Evolutionary conservation across 192 early-diverging fungal genomes (phyloP).

Genomic region (Gigaspora rosea): DNA sequence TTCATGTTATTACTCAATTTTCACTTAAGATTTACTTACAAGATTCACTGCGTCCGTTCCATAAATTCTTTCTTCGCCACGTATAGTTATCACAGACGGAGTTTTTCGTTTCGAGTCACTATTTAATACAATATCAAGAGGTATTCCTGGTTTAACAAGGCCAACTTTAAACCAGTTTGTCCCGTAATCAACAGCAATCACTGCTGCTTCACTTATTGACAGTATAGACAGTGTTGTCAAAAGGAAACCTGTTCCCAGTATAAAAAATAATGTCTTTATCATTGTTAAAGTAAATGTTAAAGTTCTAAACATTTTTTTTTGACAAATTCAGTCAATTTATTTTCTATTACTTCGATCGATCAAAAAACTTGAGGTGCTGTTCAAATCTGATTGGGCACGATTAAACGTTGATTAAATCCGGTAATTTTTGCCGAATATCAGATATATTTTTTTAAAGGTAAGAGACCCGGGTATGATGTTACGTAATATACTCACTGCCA

Average conservation of each 20-base stretch:
- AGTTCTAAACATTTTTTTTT: not conserved
- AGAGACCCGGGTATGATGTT: too few species aligned
- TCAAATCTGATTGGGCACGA: not conserved
- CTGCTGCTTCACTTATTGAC: constrained; percentile 55
- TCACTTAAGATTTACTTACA: constrained; percentile 41
- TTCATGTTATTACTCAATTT: not conserved
- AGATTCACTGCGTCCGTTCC: constrained; percentile 83
- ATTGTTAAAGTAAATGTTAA: too few species aligned
- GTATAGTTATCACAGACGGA: constrained; percentile 75
- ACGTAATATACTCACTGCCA: too few species aligned
- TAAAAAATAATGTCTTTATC: not conserved
- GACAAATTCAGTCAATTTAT: not conserved
- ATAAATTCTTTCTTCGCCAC: constrained; percentile 81
- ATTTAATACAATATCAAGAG: constrained; percentile 94
- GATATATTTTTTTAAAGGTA: not conserved
- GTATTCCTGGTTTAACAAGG: constrained; percentile 85
- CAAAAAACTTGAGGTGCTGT: not conserved
- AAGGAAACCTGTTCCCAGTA: not conserved
- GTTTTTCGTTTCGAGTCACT: constrained; percentile 96
- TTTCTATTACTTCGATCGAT: not conserved
- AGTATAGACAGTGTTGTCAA: not conserved
- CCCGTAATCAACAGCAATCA: constrained; percentile 96
- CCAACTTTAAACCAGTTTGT: constrained; percentile 98
- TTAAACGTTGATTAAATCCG: not conserved
- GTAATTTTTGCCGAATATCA: not conserved